Evolutionary conservation across 805 yeast species (phyloP).

Genomic region (Kregervanrija fluxuum): DNA sequence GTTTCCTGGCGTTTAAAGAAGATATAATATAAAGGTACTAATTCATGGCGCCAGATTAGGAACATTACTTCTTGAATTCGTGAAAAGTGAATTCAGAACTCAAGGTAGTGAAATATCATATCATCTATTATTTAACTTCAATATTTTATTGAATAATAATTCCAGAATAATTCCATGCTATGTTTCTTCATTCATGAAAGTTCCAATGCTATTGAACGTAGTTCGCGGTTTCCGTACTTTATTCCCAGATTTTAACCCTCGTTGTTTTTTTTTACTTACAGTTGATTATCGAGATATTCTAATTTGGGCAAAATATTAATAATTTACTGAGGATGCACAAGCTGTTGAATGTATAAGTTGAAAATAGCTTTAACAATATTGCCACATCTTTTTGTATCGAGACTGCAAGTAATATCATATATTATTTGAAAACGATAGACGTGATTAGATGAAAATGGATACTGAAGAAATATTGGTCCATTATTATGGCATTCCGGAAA

Average conservation of each 20-base stretch:
- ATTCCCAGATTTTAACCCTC: constrained; percentile 48
- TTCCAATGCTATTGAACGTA: constrained; percentile 38
- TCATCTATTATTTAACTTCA: constrained; percentile 55
- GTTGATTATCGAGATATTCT: constrained; percentile 30
- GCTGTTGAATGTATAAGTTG: no score
- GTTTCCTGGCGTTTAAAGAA: constrained; percentile 30
- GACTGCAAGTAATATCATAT: constrained; percentile 53
- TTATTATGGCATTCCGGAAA: constrained; percentile 67
- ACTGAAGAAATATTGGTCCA: constrained; percentile 66
- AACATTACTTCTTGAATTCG: constrained; percentile 49
- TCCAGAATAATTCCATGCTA: constrained; percentile 33
- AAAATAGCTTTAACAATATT: constrained; percentile 36
- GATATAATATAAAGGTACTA: constrained; percentile 38
- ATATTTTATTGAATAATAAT: constrained; percentile 44
- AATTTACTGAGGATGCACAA: constrained; percentile 29
- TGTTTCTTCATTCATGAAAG: constrained; percentile 51
- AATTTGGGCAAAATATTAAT: constrained; percentile 25
- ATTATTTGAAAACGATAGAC: constrained; percentile 44
- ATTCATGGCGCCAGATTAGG: constrained; percentile 66
- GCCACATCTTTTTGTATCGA: constrained; percentile 58
- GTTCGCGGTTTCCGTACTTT: constrained; percentile 40
- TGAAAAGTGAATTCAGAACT: constrained; percentile 46
- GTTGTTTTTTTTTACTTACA: constrained; percentile 29
- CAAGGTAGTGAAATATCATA: constrained; percentile 64
- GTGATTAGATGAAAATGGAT: constrained; percentile 38